Percentiles rank a stretch among this genome's conserved stretches.
These are phyloP conservation scores for Leccinum angustisporum DNA, from an alignment of 1,284 basidiomycete species.

Conservation along the genomic window DNA sequence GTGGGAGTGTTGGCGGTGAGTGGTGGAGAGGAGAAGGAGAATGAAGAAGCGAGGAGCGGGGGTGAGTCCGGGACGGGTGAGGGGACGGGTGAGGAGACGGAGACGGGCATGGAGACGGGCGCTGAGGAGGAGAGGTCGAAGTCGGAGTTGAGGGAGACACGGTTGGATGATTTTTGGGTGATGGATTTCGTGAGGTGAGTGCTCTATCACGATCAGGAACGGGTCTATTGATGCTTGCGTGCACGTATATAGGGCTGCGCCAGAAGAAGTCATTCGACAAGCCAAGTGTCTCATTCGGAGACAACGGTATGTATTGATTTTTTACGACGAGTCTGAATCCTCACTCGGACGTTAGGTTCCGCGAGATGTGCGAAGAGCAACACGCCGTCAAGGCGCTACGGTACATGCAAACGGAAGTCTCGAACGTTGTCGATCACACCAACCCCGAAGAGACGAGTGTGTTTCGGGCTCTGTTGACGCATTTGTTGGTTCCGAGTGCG, in stretches of 20 bases:
- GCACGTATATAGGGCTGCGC: slow-evolving; percentile 44
- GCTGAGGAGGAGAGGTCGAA: slow-evolving; percentile 17
- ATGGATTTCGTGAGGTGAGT: slow-evolving; percentile 63
- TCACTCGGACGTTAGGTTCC: slow-evolving; percentile 50
- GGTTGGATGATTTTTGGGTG: slow-evolving; percentile 75
- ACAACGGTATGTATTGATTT: slow-evolving; percentile 54
- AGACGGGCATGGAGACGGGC: background rate
- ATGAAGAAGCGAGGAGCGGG: slow-evolving; percentile 6
- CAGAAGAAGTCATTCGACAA: slow-evolving; percentile 59
- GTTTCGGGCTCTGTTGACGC: slow-evolving; percentile 67
- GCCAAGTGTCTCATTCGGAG: slow-evolving; percentile 61
- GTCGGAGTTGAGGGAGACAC: slow-evolving; percentile 37
- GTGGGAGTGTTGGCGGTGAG: slow-evolving; percentile 14
- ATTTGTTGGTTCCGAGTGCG: slow-evolving; percentile 46
- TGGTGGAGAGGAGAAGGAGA: slow-evolving; percentile 21
- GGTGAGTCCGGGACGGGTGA: background rate
- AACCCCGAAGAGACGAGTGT: slow-evolving; percentile 57
- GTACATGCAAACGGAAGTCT: slow-evolving; percentile 70
- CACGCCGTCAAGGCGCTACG: slow-evolving; percentile 64
- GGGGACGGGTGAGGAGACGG: slow-evolving; percentile 15
- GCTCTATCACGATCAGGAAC: background rate
- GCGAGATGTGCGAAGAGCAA: slow-evolving; percentile 72
- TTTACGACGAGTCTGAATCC: background rate
- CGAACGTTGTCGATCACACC: slow-evolving; percentile 66
- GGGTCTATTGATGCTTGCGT: slow-evolving; percentile 26